phyloP scores from a whole-genome alignment of 2,329 filamentous ascomycete species.

The Sarocladium brachiariae region DNA sequence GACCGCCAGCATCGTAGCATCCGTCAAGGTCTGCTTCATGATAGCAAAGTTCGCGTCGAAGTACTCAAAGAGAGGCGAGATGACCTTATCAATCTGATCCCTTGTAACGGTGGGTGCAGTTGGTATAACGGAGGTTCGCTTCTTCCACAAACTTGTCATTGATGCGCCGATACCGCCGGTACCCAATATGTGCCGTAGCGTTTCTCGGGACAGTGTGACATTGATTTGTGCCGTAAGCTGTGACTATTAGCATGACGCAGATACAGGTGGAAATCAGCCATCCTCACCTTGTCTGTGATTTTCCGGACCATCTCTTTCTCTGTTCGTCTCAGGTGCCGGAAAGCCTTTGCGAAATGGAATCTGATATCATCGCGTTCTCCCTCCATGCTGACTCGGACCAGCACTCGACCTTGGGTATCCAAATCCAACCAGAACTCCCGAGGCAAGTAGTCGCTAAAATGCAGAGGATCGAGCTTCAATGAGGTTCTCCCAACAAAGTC shows the following conservation, averaged over 20 bases:
- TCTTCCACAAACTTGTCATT: conserved; percentile 64
- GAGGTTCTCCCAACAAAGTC: conserved; percentile 97
- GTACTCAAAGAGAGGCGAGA: conserved; percentile 83
- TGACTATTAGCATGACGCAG: conserved; percentile 15
- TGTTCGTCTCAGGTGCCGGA: conserved; percentile 87
- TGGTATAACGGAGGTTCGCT: conserved; percentile 47
- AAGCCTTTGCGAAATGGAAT: conserved; percentile 97
- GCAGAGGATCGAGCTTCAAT: conserved; percentile 92
- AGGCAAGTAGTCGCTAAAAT: conserved; percentile 93
- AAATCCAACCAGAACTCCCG: conserved; percentile 97
- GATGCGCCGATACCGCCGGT: conserved; percentile 63
- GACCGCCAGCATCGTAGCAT: conserved; percentile 94
- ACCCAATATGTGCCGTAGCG: conserved; percentile 67
- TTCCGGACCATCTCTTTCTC: conserved; percentile 97
- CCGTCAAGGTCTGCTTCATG: conserved; percentile 94
- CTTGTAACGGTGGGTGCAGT: conserved; percentile 46
- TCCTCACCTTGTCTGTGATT: conserved; percentile 86
- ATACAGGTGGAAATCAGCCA: no score
- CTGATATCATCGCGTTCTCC: conserved; percentile 97
- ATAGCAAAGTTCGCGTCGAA: conserved; percentile 99
- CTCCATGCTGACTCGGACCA: conserved; percentile 96
- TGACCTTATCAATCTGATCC: conserved; percentile 69
- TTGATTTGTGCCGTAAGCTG: conserved; percentile 91
- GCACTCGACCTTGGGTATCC: conserved; percentile 83
- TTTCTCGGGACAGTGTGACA: conserved; percentile 75